Percentiles rank a stretch among this genome's conserved stretches.
phyloP scores from a whole-genome alignment of 495 filamentous ascomycete species.

The Trichocladium antarcticum region DNA sequence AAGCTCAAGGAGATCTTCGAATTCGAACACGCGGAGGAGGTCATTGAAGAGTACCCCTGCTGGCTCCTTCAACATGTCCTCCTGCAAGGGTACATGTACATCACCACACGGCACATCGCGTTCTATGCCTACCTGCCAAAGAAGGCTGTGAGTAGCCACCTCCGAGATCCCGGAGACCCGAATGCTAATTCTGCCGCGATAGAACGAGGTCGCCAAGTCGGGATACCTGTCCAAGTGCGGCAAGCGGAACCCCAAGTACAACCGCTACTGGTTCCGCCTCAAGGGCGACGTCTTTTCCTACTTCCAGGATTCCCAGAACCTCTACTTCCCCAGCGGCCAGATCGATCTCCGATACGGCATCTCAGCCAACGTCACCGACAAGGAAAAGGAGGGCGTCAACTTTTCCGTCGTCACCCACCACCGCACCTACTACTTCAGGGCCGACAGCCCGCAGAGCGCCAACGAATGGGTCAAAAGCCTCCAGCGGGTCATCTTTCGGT shows the following conservation, averaged over 20 bases:
- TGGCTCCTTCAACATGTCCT: constrained; percentile 88
- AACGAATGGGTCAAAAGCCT: constrained; percentile 96
- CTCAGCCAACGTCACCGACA: constrained; percentile 61
- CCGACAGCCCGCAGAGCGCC: constrained; percentile 77
- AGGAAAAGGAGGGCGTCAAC: constrained; percentile 61
- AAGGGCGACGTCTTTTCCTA: constrained; percentile 95
- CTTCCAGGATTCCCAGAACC: constrained; percentile 67
- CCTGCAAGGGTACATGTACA: constrained; percentile 92
- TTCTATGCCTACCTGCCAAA: constrained; percentile 95
- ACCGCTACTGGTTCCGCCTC: constrained; percentile 91
- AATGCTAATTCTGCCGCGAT: neutral
- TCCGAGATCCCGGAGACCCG: too few species aligned
- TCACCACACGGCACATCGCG: constrained; percentile 85
- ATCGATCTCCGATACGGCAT: constrained; percentile 90
- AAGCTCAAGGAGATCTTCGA: constrained; percentile 81
- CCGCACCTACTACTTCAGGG: constrained; percentile 75
- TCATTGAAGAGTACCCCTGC: constrained; percentile 88
- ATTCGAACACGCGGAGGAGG: constrained; percentile 71
- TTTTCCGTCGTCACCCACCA: constrained; percentile 79
- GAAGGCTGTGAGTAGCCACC: constrained; percentile 53
- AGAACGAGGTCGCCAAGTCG: constrained; percentile 73
- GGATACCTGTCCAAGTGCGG: constrained; percentile 85
- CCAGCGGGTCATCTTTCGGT: constrained; percentile 89
- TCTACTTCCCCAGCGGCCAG: constrained; percentile 86
- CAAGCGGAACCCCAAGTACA: constrained; percentile 77